A percentile compares a stretch with the other conserved stretches of the same genome.
Evolutionary conservation across 495 filamentous ascomycete species (phyloP).

Genomic region (Pyronema omphalodes): DNA sequence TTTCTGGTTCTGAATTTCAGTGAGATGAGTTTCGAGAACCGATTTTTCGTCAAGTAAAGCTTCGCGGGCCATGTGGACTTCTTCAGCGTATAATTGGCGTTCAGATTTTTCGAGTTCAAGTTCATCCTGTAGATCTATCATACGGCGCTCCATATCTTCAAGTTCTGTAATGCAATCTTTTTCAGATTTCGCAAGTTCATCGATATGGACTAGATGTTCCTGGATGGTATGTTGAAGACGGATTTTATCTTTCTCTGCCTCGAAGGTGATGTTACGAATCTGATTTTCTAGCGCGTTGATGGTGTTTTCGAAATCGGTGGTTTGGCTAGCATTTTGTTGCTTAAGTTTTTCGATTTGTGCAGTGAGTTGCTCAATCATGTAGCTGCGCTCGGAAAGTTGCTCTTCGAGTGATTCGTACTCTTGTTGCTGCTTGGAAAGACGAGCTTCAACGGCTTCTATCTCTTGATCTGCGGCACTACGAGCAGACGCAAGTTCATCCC

Average conservation of each 20-base stretch:
- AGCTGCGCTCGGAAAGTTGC: constrained; percentile 6
- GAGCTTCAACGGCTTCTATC: constrained; percentile 5
- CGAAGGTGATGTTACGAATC: background rate
- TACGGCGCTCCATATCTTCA: constrained; percentile 6
- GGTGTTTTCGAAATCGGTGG: constrained; percentile 2
- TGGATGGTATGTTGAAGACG: constrained; percentile 2
- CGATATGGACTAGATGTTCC: background rate
- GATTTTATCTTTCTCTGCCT: constrained; percentile 7
- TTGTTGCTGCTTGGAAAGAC: constrained; percentile 7
- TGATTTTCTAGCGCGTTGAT: constrained; percentile 8
- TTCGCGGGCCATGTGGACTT: constrained; percentile 4
- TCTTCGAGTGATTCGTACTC: constrained; percentile 4
- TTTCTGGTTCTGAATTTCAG: background rate
- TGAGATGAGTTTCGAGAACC: constrained; percentile 2
- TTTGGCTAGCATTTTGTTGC: constrained; percentile 2
- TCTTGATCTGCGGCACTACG: constrained; percentile 1
- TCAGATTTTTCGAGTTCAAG: constrained; percentile 13
- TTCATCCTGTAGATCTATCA: constrained; percentile 7
- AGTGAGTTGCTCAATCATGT: constrained; percentile 7
- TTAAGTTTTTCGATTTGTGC: constrained; percentile 16
- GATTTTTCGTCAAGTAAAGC: constrained; percentile 7
- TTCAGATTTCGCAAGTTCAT: background rate
- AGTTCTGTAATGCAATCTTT: constrained; percentile 5
- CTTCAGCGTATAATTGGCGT: constrained; percentile 13
- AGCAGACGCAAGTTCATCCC: constrained; percentile 2